These are phyloP conservation scores for Sarocladiaceae sp. DNA, from an alignment of 2,329 filamentous ascomycete species.

Conservation along the genomic window DNA sequence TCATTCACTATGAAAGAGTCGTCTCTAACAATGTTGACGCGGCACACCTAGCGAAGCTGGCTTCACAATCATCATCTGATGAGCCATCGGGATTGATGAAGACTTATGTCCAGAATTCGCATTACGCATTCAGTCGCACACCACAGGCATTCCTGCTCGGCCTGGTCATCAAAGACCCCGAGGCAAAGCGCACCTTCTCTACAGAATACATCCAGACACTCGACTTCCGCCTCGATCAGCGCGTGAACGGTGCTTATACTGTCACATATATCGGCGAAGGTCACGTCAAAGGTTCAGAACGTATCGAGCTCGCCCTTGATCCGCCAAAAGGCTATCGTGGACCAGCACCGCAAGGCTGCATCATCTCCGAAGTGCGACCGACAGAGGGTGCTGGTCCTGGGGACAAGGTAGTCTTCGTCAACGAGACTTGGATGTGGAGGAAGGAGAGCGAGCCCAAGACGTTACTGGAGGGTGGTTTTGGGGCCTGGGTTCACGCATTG, in stretches of 20 bases:
- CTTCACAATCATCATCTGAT: not conserved
- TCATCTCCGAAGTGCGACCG: constrained; percentile 16
- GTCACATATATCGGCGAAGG: constrained; percentile 20
- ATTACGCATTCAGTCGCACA: constrained; percentile 27
- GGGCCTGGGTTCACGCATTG: constrained; percentile 26
- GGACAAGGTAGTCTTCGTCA: constrained; percentile 23
- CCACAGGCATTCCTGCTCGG: constrained; percentile 27
- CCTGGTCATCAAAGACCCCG: constrained; percentile 16
- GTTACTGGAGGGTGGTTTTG: constrained; percentile 23
- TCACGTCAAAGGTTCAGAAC: constrained; percentile 13
- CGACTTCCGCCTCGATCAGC: constrained; percentile 21
- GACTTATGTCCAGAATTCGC: constrained; percentile 22
- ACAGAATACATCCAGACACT: constrained; percentile 17
- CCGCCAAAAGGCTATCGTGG: constrained; percentile 19
- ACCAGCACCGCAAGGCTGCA: constrained; percentile 18
- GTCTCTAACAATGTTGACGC: constrained; percentile 18
- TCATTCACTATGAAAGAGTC: constrained; percentile 24
- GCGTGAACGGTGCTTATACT: constrained; percentile 26
- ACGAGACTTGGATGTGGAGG: constrained; percentile 37
- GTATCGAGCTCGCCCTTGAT: constrained; percentile 25
- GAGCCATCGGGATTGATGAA: constrained; percentile 18
- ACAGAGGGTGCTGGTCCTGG: not conserved
- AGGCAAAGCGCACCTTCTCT: constrained; percentile 20
- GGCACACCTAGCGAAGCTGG: constrained; percentile 10
- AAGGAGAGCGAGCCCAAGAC: constrained; percentile 20